Base-by-base conservation (phyloP, 257 asterid species). In the Asclepias syriaca region DNA sequence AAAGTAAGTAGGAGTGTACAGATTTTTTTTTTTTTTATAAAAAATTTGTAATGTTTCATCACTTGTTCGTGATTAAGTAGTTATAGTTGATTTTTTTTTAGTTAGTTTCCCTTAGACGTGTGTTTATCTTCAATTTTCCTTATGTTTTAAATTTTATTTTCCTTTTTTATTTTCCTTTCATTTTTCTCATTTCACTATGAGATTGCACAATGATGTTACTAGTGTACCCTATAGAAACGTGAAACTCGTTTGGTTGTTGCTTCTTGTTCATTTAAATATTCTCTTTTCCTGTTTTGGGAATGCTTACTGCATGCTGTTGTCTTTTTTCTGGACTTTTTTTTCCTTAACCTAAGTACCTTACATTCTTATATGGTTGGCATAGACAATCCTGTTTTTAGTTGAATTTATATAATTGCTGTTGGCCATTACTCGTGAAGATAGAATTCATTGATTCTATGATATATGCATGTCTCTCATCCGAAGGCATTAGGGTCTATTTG, bases 1-100 rank as follows among this genome's bases (percentile, higher is more conserved):
- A 95, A 92, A 84, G 99, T 95, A 92, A 77, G 60, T 78, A 37
- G 68, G 56, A 1, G 56, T 16, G 22, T 51, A 3, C 8, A 15
- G 6, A 51, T 16, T 1, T 8, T 8, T 43, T 43, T 43, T 0
- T 7, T 43, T 43, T 43, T 9, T 0, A 24, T 24, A 24, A 6
- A 1, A 4, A 5, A 6, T 40, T 40, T 6, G 2, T 43, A 40
- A 40, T 40, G 34, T 43, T 43, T 43, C 7, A 43, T 43, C 48
- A 43, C 48, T 43, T 43, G 48, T 57, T 57, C 69, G 72, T 40
- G 54, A 32, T 34, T 59, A 45, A 27, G 46, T 24, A 45, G 32
- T 6, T 53, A 14, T 43, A 43, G 39, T 34, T 34, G 6, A 34
- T 40, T 6, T 43, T 6, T 43, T 43, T 43, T 11, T 7, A 43